Base-by-base conservation (phyloP, 805 yeast genomes). In the Kluyveromyces dobzhanskii region DNA sequence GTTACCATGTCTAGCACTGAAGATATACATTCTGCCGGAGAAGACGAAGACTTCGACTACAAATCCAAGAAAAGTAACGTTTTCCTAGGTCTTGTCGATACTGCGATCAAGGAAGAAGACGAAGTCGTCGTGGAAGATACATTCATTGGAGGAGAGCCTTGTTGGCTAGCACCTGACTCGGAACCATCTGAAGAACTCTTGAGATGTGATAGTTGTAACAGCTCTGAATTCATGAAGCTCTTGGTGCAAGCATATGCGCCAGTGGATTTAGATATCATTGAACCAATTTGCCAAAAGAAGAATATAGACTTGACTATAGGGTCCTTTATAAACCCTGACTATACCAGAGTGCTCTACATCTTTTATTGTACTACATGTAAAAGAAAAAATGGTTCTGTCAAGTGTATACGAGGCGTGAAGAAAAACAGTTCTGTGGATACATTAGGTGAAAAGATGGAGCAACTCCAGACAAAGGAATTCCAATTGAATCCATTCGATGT, bases 191-290 rank as follows among this genome's bases (percentile, higher is more conserved):
- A 64, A 1, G 71, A 70, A 3, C 56, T 75, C 14, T 52, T 80
- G 6, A 55, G 61, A 26, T 92, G 98, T 64, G 74, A 71, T 35
- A 72, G 71, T 39, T 92, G 98, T 63, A 62, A 57, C 21, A 40
- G 50, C 2, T 27, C 61, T 1, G 57, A 66, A 8, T 62, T 67
- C 12, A 70, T 86, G 80, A 75, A 82, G 11, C 61, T 90, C 33
- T 64, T 88, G 23, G 60, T 80, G 1, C 97, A 92, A 56, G 81
- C 90, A 1, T 81, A 72, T 59, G 81, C 95, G 0, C 94, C 94
- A 1, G 59, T 88, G 30, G 85, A 78, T 25, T 43, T 38, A 13
- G 61, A 54, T 12, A 56, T 48, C 35, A 46, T 55, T 28, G 49
- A 46, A 16, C 46, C 42, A 6, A 37, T 53, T n/a, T 30, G 40